A percentile compares a stretch with the other conserved stretches of the same genome.
Conservation (phyloP, 805 yeast genomes). For the Cyberlindnera maclurae region DNA sequence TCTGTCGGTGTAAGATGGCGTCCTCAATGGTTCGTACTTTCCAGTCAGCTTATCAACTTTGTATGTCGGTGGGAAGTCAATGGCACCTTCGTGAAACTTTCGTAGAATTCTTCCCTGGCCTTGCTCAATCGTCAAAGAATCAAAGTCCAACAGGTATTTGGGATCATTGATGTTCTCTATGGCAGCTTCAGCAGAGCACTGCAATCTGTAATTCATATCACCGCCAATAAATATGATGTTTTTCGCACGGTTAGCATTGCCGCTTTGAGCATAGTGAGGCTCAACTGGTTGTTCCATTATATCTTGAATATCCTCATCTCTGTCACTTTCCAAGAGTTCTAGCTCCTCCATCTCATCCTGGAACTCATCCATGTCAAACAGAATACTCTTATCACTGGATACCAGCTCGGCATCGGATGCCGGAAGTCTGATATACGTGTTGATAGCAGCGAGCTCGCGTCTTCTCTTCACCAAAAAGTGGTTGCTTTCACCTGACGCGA, state of each 20-base stretch:
- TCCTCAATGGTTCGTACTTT: constrained; percentile 28
- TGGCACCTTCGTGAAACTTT: constrained; percentile 41
- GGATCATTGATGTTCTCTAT: constrained; percentile 25
- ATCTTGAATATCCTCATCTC: constrained; percentile 3
- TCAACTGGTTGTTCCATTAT: background rate
- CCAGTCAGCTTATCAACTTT: constrained; percentile 27
- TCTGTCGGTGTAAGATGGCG: constrained; percentile 57
- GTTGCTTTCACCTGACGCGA: constrained; percentile 42
- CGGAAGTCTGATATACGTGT: constrained; percentile 24
- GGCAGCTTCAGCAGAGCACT: constrained; percentile 25
- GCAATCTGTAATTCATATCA: constrained; percentile 46
- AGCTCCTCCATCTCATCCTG: constrained; percentile 6
- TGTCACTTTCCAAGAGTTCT: constrained; percentile 2
- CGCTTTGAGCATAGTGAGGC: constrained; percentile 2
- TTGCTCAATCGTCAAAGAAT: constrained; percentile 34
- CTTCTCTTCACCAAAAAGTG: constrained; percentile 32
- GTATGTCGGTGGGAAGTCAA: constrained; percentile 49
- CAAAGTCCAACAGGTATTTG: constrained; percentile 33
- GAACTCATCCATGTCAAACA: constrained; percentile 22
- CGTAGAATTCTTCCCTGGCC: constrained; percentile 29
- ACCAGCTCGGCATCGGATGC: constrained; percentile 18
- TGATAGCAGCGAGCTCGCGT: constrained; percentile 38
- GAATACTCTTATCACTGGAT: constrained; percentile 18
- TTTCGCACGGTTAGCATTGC: constrained; percentile 7
- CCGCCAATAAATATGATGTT: constrained; percentile 37